phyloP scores from a whole-genome alignment of 116 monocot genomes.

The Cymodocea nodosa region DNA sequence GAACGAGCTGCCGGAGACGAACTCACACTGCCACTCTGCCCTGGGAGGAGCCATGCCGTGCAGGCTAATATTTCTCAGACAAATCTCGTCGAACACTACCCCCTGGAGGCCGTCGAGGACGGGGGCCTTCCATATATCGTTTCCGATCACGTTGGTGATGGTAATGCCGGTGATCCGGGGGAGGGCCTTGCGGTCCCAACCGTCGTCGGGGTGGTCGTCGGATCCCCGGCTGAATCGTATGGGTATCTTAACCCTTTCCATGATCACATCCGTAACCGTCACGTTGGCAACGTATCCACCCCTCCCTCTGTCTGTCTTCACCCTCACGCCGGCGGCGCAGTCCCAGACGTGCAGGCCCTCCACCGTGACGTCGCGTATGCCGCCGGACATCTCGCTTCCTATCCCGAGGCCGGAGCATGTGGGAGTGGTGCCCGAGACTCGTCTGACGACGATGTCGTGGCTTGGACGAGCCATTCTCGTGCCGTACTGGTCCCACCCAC shows the following conservation, averaged over 20 bases:
- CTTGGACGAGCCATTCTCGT: constrained; percentile 43
- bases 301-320: constrained; percentile 74
- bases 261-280: constrained; percentile 35
- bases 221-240: constrained; percentile 74
- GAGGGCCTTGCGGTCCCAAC: constrained; percentile 53
- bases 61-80: constrained; percentile 60
- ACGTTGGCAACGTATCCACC: constrained; percentile 85
- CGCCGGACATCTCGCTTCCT: constrained; percentile 94
- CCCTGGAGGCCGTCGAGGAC: constrained; percentile 60
- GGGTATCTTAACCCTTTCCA: constrained; percentile 73
- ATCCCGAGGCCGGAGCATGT: constrained; percentile 90
- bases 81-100: constrained; percentile 28
- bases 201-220: constrained; percentile 66
- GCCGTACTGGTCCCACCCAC: constrained; percentile 95
- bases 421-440: constrained; percentile 79
- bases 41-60: constrained; percentile 9
- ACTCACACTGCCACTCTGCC: constrained; percentile 45
- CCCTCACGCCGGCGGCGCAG: constrained; percentile 49
- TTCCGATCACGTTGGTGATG: constrained; percentile 43
- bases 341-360: constrained; percentile 64
- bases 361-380: constrained; percentile 41
- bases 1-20: constrained; percentile 40
- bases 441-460: constrained; percentile 49
- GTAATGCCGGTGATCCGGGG: constrained; percentile 39
- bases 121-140: constrained; percentile 30